Evolutionary conservation across 2,329 filamentous ascomycete genomes (phyloP), one percentile per base, ranked within the genome.

Genomic region (Colletotrichum sp.): DNA sequence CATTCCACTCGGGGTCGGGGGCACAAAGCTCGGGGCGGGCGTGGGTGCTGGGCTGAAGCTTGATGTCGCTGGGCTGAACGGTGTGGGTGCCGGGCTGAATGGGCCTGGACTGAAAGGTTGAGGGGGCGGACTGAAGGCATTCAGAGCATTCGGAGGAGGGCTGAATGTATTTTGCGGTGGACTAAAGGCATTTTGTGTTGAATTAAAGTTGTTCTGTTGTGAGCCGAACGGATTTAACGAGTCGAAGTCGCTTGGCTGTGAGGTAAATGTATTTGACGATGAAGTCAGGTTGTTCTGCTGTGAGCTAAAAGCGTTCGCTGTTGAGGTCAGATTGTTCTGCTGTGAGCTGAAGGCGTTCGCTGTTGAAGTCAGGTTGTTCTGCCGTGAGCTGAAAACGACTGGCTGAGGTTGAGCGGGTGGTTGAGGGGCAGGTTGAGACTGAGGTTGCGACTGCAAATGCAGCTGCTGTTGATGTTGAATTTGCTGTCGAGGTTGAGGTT

Each of bases 21-120:
- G 75, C 8, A 76, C 39, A n/a, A 71, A 36, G 32, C 9, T 76
- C 32, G 75, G 75, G 10, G 75, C 75, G 5, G 75, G 75, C n/a
- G 75, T 75, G 24, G 75, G 66, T 36, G 71, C 75, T 24, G 75
- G 75, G 62, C 75, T 76, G 30, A 76, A 76, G 8, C 55, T 59
- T 21, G 73, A 73, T 12, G 70, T 73, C 21, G 64, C 57, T 6
- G 75, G 75, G 52, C 71, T 76, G 24, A 76, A 76, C 10, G 73
- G 64, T 16, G 70, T 52, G 24, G 75, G 60, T 49, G 70, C 71
- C 12, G 75, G 75, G 34, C 75, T 76, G 55, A 76, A 71, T 3
- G 70, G 55, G 36, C 16, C 71, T 8, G 75, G 75, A 39, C 75
- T 76, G 21, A 76, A 71, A 13, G 75, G 24, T 28, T 71, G 28